A percentile compares a stretch with the other conserved stretches of the same genome.
Conservation (phyloP, 2,329 filamentous ascomycete genomes). For the Monosporascus sp. region DNA sequence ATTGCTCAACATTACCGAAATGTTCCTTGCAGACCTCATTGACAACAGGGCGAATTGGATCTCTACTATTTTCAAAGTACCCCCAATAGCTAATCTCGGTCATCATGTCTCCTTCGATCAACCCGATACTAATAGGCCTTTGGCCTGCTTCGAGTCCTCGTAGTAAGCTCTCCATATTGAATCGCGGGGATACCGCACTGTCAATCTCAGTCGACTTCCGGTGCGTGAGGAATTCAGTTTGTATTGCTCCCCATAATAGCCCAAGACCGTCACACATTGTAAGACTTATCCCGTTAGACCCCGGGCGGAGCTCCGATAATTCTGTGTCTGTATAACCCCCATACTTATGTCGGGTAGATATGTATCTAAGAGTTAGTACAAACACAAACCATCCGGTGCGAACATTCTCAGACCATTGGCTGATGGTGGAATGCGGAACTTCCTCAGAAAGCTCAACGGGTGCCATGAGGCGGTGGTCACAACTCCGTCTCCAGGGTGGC, state of each 20-base stretch:
- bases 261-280: constrained; percentile 1
- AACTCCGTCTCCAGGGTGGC: background rate
- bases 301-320: background rate
- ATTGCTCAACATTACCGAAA: background rate
- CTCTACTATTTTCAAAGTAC: background rate
- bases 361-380: background rate
- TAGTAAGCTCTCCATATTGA: constrained; percentile 2
- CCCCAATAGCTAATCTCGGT: background rate
- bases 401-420: background rate
- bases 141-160: background rate
- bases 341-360: background rate
- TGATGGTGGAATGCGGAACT: background rate
- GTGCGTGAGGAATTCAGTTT: constrained; percentile 33
- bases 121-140: background rate
- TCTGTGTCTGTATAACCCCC: background rate
- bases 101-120: background rate
- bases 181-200: constrained; percentile 6
- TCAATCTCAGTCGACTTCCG: constrained; percentile 23
- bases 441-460: background rate
- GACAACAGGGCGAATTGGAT: background rate
- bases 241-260: constrained; percentile 30
- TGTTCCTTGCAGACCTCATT: background rate
- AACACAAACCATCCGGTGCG: background rate
- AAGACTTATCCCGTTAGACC: background rate
- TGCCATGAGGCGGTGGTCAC: background rate